Percentiles rank a stretch among this genome's conserved stretches.
Conservation (phyloP, 768 basidiomycete genomes). For the Dacryopinax spathularia region DNA sequence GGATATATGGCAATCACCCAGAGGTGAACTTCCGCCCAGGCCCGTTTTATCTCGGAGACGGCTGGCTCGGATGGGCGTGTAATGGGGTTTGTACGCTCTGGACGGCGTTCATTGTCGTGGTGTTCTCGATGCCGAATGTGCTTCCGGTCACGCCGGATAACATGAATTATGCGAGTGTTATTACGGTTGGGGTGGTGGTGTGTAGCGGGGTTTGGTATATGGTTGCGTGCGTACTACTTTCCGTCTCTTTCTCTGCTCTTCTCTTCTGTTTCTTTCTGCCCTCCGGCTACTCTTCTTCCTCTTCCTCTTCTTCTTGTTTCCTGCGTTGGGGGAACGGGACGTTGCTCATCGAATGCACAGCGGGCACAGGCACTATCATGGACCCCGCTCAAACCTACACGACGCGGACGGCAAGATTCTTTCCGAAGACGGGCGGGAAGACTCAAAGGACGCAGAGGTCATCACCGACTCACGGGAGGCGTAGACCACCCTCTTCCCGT, state of each 20-base stretch:
- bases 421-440: not conserved
- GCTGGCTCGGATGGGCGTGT: slow-evolving; percentile 42
- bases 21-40: slow-evolving; percentile 76
- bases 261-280: not conserved
- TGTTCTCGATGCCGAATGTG: slow-evolving; percentile 58
- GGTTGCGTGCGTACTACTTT: slow-evolving; percentile 24
- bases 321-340: not conserved
- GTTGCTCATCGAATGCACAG: slow-evolving; percentile 2
- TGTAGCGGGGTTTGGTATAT: slow-evolving; percentile 17
- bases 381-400: slow-evolving; percentile 16
- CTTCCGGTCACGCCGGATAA: slow-evolving; percentile 53
- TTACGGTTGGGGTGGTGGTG: slow-evolving; percentile 13
- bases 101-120: slow-evolving; percentile 53
- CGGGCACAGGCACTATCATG: slow-evolving; percentile 19
- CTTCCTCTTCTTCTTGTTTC: slow-evolving; percentile 15
- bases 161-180: slow-evolving; percentile 71
- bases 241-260: slow-evolving; percentile 21
- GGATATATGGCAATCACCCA: slow-evolving; percentile 54
- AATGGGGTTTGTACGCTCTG: slow-evolving; percentile 55
- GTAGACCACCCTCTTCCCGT: no score
- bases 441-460: not conserved
- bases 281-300: slow-evolving; percentile 8
- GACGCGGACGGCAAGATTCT: not conserved
- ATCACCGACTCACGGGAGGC: no score
- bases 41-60: slow-evolving; percentile 72